Evolutionary conservation across 2,329 filamentous ascomycete species (phyloP).

Genomic region (Dothistroma pini): DNA sequence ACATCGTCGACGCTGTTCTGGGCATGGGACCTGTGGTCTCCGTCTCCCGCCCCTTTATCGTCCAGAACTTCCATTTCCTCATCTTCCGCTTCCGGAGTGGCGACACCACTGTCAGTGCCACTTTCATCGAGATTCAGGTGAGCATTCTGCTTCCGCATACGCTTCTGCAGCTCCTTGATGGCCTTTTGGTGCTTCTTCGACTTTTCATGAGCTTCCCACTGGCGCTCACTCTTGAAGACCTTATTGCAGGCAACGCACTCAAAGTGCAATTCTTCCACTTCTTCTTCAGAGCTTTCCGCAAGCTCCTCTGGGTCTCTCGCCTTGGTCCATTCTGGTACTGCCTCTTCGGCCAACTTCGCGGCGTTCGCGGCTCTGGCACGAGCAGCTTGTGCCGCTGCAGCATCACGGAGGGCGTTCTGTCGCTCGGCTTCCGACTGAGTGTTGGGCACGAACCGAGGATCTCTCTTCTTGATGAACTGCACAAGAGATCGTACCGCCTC

Average conservation of each 20-base stretch:
- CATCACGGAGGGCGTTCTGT: constrained; percentile 71
- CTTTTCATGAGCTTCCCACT: constrained; percentile 86
- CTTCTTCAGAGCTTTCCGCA: constrained; percentile 49
- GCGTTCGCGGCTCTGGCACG: constrained; percentile 76
- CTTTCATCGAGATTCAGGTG: constrained; percentile 49
- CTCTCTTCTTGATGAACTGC: constrained; percentile 83
- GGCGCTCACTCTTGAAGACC: constrained; percentile 82
- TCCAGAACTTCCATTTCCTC: constrained; percentile 27
- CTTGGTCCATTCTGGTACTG: constrained; percentile 72
- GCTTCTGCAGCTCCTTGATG: constrained; percentile 70
- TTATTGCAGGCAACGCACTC: constrained; percentile 64
- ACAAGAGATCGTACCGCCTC: constrained; percentile 84
- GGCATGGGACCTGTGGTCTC: constrained; percentile 19
- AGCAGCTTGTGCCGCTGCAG: constrained; percentile 78
- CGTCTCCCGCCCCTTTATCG: constrained; percentile 24
- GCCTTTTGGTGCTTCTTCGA: constrained; percentile 96
- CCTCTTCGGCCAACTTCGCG: constrained; percentile 62
- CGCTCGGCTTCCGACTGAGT: constrained; percentile 75
- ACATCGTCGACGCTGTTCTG: constrained; percentile 5
- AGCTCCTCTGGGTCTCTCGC: constrained; percentile 53
- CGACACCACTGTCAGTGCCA: constrained; percentile 34
- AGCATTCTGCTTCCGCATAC: constrained; percentile 78
- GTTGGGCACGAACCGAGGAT: constrained; percentile 78
- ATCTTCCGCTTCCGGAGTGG: constrained; percentile 32
- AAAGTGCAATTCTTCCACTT: constrained; percentile 50